Base-by-base conservation (phyloP, 2,329 filamentous ascomycete species). In the Exophiala viscosa region DNA sequence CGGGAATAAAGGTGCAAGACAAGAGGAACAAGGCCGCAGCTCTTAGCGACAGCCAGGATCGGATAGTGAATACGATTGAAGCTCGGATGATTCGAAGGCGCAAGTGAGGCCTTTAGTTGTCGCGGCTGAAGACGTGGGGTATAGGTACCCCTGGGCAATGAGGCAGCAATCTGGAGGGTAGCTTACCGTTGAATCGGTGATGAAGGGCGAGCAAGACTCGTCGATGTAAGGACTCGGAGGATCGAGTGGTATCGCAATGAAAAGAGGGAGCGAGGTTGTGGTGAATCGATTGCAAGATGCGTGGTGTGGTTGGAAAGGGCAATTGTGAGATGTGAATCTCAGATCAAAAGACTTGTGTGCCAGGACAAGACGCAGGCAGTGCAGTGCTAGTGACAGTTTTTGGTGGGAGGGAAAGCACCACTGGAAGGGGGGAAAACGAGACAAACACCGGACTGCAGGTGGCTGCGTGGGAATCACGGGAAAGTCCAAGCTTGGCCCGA, bases 101-200 rank as follows among this genome's bases (percentile, higher is more conserved):
- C 45, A 50, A 49, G 18, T 43, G 34, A 50, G 8, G 50, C 11
- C 31, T 20, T 20, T 31, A 31, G 34, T 15, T 20, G 50, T 53
- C 40, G 50, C 51, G 45, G 50, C 47, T 48, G 50, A 42, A 48
- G 50, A 56, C 56, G 56, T 59, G 56, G 56, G 53, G 52, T 51
- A 53, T n/a, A 42, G 36, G 48, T 45, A 31, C 35, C 44, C 50
- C 38, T 50, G 50, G 42, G 47, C 31, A 43, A 53, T 43, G 44
- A 50, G 43, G 49, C n/a, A 35, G 40, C 33, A 43, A 47, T 43
- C 18, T 35, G 50, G 40, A 48, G 56, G 50, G 33, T 20, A 52
- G 53, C 56, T 59, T 59, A 59, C 56, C 56, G 50, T 56, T 14
- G 44, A 32, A 44, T 48, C 34, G 39, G 48, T 43, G 39, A 14